phyloP scores from a whole-genome alignment of 2,329 filamentous ascomycete species.

The Aaosphaeria pasadenensis region DNA sequence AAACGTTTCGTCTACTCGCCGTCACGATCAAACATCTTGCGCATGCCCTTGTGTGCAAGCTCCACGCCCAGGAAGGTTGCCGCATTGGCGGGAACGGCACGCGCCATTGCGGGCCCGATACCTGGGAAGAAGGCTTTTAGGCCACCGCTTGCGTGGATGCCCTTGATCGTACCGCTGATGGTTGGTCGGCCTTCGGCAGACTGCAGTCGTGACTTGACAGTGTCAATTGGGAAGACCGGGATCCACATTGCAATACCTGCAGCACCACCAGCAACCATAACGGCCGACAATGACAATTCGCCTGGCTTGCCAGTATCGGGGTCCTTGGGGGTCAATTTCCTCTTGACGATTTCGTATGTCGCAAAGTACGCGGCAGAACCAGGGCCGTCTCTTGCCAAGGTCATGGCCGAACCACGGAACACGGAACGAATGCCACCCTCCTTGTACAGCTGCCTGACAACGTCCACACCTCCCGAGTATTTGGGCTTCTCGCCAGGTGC shows the following conservation, averaged over 20 bases:
- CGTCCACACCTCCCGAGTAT: constrained; percentile 83
- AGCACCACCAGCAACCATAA: constrained; percentile 82
- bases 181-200: constrained; percentile 83
- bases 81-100: constrained; percentile 93
- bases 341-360: constrained; percentile 94
- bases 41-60: constrained; percentile 79
- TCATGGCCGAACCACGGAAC: constrained; percentile 87
- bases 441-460: constrained; percentile 88
- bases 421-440: constrained; percentile 88
- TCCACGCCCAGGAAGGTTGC: constrained; percentile 90
- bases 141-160: constrained; percentile 81
- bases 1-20: constrained; percentile 18
- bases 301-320: constrained; percentile 67
- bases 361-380: constrained; percentile 96
- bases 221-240: constrained; percentile 95
- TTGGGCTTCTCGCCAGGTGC: constrained; percentile 88
- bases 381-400: constrained; percentile 88
- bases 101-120: constrained; percentile 85
- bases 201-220: constrained; percentile 91
- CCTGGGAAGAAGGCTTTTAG: constrained; percentile 95
- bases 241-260: constrained; percentile 99
- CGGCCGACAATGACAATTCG: constrained; percentile 74
- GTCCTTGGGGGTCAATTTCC: constrained; percentile 78
- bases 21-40: constrained; percentile 61
- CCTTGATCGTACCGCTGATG: constrained; percentile 73